Evolutionary conservation across 768 basidiomycete genomes (phyloP).

Genomic region (Xerocomellus intermedius): DNA sequence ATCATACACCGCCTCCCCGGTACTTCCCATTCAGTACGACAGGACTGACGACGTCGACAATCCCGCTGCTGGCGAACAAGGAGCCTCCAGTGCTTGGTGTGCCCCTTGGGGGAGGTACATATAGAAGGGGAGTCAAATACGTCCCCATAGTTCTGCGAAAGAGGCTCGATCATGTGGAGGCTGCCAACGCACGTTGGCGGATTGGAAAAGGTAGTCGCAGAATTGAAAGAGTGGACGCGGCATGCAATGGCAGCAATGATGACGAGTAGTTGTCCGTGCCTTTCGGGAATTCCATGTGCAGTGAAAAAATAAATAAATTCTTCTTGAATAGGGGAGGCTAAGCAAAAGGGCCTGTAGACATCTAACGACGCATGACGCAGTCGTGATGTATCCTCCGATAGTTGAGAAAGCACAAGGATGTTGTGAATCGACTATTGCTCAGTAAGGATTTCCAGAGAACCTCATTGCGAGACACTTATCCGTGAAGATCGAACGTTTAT

Average conservation of each 20-base stretch:
- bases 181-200: conserved; percentile 78
- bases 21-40: conserved; percentile 37
- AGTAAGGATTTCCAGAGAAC: conserved; percentile 64
- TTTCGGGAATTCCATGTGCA: background rate
- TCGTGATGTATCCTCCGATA: conserved; percentile 1
- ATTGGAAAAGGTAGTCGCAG: conserved; percentile 57
- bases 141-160: conserved; percentile 61
- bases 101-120: conserved; percentile 73
- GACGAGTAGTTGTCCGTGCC: conserved; percentile 5
- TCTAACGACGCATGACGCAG: conserved; percentile 8
- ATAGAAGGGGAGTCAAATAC: conserved; percentile 61
- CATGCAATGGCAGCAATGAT: background rate
- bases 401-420: background rate
- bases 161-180: conserved; percentile 67
- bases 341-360: conserved; percentile 15
- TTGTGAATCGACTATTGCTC: conserved; percentile 42
- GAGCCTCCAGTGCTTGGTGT: conserved; percentile 40
- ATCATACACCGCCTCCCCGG: conserved; percentile 45
- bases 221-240: conserved; percentile 33
- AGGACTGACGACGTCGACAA: conserved; percentile 19
- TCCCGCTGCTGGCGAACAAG: conserved; percentile 15
- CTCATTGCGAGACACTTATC: conserved; percentile 65
- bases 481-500: too few species aligned
- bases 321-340: conserved; percentile 8
- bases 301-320: conserved; percentile 11